Percentiles rank a stretch among this genome's conserved stretches.
Evolutionary conservation across 345 rosid genomes (phyloP).

Genomic region (Linum trigynum): DNA sequence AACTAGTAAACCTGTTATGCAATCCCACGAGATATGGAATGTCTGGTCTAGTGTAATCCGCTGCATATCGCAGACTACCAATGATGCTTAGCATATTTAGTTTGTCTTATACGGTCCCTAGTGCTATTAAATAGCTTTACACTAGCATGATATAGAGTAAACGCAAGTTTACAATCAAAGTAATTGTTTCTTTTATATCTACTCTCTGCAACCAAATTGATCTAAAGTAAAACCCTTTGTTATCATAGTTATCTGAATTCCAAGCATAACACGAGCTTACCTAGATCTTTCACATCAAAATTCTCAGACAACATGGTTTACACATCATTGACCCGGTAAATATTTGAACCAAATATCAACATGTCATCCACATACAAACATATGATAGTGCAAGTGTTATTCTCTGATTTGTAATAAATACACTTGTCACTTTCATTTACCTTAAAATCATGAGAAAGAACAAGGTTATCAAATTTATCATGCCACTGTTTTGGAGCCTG

Average conservation of each 20-base stretch:
- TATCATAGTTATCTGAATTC: neutral
- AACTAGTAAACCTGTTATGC: neutral
- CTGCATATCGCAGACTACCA: neutral
- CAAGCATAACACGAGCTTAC: neutral
- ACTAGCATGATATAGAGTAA: neutral
- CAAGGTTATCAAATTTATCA: too few relatives aligned
- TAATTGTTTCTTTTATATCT: neutral
- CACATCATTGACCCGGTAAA: neutral
- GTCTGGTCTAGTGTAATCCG: neutral
- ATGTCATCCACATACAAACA: too few relatives aligned
- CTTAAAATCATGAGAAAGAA: too few relatives aligned
- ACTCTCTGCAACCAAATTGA: neutral
- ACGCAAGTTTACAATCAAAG: neutral
- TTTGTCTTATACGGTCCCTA: neutral
- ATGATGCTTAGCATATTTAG: neutral
- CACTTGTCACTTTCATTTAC: too few relatives aligned
- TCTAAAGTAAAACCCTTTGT: neutral
- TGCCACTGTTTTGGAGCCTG: too few relatives aligned
- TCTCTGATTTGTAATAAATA: too few relatives aligned
- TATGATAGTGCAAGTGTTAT: too few relatives aligned
- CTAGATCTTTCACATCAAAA: neutral
- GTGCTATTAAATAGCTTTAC: neutral
- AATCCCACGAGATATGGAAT: neutral
- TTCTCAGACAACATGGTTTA: neutral
- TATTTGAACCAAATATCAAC: too few relatives aligned